A percentile compares a stretch with the other conserved stretches of the same genome.
Evolutionary conservation across 768 basidiomycete genomes (phyloP).

Genomic region (Pleurotus tuber-regium): DNA sequence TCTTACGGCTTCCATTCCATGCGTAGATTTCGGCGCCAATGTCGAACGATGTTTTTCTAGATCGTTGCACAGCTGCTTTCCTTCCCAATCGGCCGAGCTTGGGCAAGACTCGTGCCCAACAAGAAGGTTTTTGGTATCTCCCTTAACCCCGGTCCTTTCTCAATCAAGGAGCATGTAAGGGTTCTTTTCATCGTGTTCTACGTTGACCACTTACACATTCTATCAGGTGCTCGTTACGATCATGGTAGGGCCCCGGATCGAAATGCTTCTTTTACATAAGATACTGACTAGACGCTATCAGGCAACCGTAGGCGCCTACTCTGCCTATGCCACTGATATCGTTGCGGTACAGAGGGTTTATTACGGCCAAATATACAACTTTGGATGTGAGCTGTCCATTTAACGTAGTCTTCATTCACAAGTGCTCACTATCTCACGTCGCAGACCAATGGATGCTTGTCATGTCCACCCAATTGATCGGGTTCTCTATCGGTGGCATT

Average conservation of each 20-base stretch:
- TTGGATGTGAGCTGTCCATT: conserved; percentile 41
- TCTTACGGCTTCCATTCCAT: too few relatives aligned
- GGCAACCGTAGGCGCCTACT: conserved; percentile 39
- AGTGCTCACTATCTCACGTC: conserved; percentile 1
- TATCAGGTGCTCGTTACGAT: conserved; percentile 56
- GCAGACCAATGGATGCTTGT: conserved; percentile 79
- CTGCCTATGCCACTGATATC: conserved; percentile 75
- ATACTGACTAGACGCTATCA: too few relatives aligned
- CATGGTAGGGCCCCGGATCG: too few relatives aligned
- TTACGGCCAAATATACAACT: conserved; percentile 64
- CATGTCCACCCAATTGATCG: conserved; percentile 73
- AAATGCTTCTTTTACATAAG: too few relatives aligned
- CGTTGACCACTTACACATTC: conserved; percentile 10
- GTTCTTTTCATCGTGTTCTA: conserved; percentile 25
- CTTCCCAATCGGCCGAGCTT: conserved; percentile 61
- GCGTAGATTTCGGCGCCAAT: too few relatives aligned
- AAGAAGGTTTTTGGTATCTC: conserved; percentile 48
- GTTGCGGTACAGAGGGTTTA: conserved; percentile 75
- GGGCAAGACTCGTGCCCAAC: conserved; percentile 54
- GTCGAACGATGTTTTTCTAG: too few relatives aligned
- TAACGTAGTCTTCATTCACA: neutral
- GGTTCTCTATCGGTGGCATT: conserved; percentile 78
- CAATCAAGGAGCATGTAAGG: conserved; percentile 71
- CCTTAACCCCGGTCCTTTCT: conserved; percentile 69
- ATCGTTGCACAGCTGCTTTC: conserved; percentile 69